A percentile compares a stretch with the other conserved stretches of the same genome.
Evolutionary conservation across 169 alveolate species (phyloP).

Genomic region (Plasmodium inui): DNA sequence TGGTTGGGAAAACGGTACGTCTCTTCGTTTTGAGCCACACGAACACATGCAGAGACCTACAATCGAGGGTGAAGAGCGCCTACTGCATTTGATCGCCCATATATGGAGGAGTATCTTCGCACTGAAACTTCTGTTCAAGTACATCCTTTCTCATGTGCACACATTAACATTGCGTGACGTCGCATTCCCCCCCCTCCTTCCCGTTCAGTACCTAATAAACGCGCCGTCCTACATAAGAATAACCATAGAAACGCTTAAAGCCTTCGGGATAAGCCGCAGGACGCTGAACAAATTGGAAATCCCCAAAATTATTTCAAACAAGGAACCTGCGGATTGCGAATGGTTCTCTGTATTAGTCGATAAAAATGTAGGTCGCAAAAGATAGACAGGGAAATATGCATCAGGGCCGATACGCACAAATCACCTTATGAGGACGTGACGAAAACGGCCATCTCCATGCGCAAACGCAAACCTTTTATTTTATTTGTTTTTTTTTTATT

Average conservation of each 20-base stretch:
- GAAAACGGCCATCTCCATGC: neutral
- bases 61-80: neutral
- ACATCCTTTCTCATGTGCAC: neutral
- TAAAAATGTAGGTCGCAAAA: slow-evolving; percentile 33
- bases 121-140: neutral
- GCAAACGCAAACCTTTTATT: neutral
- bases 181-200: neutral
- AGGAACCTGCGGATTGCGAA: slow-evolving; percentile 67
- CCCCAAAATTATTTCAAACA: slow-evolving; percentile 22
- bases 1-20: slow-evolving; percentile 58
- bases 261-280: slow-evolving; percentile 66
- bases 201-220: slow-evolving; percentile 48
- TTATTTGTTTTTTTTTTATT: neutral
- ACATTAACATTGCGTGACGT: neutral
- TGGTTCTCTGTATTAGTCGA: slow-evolving; percentile 49
- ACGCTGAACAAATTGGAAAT: slow-evolving; percentile 62
- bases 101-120: neutral
- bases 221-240: slow-evolving; percentile 72
- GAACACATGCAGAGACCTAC: neutral
- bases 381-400: neutral
- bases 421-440: neutral
- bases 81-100: neutral
- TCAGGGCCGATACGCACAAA: neutral
- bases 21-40: neutral
- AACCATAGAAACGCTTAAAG: slow-evolving; percentile 45